These are phyloP conservation scores for Chlorella sp. DNA, from an alignment of 139 green algal genomes.

Conservation along the genomic window DNA sequence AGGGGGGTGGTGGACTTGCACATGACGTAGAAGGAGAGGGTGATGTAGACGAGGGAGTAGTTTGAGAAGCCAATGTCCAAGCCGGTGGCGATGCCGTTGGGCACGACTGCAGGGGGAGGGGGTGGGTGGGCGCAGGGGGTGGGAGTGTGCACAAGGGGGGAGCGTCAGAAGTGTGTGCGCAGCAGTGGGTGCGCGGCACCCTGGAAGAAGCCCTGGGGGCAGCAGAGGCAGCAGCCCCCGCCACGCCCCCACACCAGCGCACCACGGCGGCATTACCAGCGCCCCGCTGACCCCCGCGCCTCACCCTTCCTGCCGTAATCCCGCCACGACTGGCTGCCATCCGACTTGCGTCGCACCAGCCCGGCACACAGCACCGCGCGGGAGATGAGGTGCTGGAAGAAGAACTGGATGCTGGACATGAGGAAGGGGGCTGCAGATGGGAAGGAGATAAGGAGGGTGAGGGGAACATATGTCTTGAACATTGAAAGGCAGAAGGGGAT, in stretches of 20 bases:
- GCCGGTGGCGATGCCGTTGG: constrained; percentile 89
- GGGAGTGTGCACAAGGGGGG: neutral
- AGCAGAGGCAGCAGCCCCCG: neutral
- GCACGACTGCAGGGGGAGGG: constrained; percentile 66
- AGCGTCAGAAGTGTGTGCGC: neutral
- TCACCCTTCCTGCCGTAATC: constrained; percentile 54
- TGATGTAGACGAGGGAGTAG: constrained; percentile 89
- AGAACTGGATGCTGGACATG: constrained; percentile 78
- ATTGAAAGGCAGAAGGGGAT: neutral
- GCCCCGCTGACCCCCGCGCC: neutral
- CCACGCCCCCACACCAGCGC: neutral
- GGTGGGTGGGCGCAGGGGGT: neutral
- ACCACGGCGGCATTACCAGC: neutral
- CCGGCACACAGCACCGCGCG: constrained; percentile 54
- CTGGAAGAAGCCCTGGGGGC: neutral
- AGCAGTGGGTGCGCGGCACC: neutral
- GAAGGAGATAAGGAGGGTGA: neutral
- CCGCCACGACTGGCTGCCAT: constrained; percentile 56
- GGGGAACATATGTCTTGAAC: too few species aligned
- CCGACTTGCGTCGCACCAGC: constrained; percentile 46
- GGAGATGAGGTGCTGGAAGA: constrained; percentile 74
- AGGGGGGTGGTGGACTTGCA: constrained; percentile 93
- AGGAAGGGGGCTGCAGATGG: constrained; percentile 66
- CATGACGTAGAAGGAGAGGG: constrained; percentile 96
- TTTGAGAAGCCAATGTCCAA: constrained; percentile 96